Conservation (phyloP, 768 basidiomycete genomes). For the Amanita molliuscula region DNA sequence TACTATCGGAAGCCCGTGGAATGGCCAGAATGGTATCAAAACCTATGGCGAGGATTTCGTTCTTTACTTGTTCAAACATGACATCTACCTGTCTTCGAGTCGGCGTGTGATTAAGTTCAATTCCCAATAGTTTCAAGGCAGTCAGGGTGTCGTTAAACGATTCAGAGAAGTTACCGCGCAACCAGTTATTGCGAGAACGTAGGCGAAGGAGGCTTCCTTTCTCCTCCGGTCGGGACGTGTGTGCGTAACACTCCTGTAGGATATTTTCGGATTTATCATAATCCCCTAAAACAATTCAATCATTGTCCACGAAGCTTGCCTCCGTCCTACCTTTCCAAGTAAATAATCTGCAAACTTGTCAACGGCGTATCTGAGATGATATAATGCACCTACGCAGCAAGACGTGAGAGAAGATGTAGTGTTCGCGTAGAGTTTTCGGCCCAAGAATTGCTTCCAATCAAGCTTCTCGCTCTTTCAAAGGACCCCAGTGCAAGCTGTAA, state of each 20-base stretch:
- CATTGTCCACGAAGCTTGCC: not conserved
- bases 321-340: slow-evolving; percentile 49
- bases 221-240: slow-evolving; percentile 40
- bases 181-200: slow-evolving; percentile 55
- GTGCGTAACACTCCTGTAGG: slow-evolving; percentile 42
- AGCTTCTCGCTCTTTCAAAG: slow-evolving; percentile 45
- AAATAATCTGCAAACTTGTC: slow-evolving; percentile 29
- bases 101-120: slow-evolving; percentile 47
- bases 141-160: slow-evolving; percentile 48
- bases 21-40: slow-evolving; percentile 58
- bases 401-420: slow-evolving; percentile 40
- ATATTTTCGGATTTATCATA: slow-evolving; percentile 40
- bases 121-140: slow-evolving; percentile 51
- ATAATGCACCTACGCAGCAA: slow-evolving; percentile 44
- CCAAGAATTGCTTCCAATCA: slow-evolving; percentile 50
- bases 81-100: slow-evolving; percentile 42
- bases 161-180: slow-evolving; percentile 42
- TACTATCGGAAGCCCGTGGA: slow-evolving; percentile 48
- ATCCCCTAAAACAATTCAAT: slow-evolving; percentile 30
- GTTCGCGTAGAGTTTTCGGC: slow-evolving; percentile 33
- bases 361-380: not conserved
- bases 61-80: slow-evolving; percentile 65
- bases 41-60: slow-evolving; percentile 59
- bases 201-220: slow-evolving; percentile 45
- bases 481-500: slow-evolving; percentile 51